A percentile compares a stretch with the other conserved stretches of the same genome.
phyloP scores from a whole-genome alignment of 495 filamentous ascomycete species.

The Symbiotaphrina buchneri region DNA sequence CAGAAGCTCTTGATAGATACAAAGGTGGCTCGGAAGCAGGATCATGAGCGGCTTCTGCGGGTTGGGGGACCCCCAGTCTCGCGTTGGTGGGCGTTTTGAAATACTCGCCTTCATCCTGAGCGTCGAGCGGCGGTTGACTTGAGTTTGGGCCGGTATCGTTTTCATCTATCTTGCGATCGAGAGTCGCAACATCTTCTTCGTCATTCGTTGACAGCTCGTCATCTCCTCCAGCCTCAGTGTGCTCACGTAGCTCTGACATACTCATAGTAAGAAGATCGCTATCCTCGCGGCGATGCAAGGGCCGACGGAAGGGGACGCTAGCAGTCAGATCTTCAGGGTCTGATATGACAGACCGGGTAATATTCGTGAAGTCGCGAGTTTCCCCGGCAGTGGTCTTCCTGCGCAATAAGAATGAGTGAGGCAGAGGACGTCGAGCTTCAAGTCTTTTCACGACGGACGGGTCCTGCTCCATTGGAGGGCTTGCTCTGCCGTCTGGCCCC shows the following conservation, averaged over 20 bases:
- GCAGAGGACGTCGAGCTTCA: conserved; percentile 19
- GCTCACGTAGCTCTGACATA: conserved; percentile 20
- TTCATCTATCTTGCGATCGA: conserved; percentile 24
- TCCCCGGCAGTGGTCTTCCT: conserved; percentile 13
- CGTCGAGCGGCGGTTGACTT: too few relatives aligned
- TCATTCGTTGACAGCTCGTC: conserved; percentile 75
- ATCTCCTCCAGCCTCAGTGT: conserved; percentile 68
- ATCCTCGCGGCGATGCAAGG: conserved; percentile 19
- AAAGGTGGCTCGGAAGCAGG: too few relatives aligned
- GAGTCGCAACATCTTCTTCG: conserved; percentile 19
- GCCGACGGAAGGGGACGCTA: too few relatives aligned
- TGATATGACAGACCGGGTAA: conserved; percentile 26
- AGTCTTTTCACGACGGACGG: conserved; percentile 31
- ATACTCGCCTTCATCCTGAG: conserved; percentile 3
- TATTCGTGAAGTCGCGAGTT: conserved; percentile 27
- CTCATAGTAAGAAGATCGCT: conserved; percentile 13
- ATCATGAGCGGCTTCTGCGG: too few relatives aligned
- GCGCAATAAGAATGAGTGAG: conserved; percentile 14
- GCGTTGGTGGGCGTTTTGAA: background rate
- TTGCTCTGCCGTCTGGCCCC: conserved; percentile 34
- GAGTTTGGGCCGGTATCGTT: too few relatives aligned
- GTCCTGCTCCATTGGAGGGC: conserved; percentile 39
- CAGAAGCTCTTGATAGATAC: too few relatives aligned
- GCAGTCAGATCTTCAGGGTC: conserved; percentile 28
- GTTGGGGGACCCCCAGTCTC: too few relatives aligned